Percentiles rank a stretch among this genome's conserved stretches.
phyloP scores from a whole-genome alignment of 2,329 filamentous ascomycete genomes.

The Rosellinia necatrix region DNA sequence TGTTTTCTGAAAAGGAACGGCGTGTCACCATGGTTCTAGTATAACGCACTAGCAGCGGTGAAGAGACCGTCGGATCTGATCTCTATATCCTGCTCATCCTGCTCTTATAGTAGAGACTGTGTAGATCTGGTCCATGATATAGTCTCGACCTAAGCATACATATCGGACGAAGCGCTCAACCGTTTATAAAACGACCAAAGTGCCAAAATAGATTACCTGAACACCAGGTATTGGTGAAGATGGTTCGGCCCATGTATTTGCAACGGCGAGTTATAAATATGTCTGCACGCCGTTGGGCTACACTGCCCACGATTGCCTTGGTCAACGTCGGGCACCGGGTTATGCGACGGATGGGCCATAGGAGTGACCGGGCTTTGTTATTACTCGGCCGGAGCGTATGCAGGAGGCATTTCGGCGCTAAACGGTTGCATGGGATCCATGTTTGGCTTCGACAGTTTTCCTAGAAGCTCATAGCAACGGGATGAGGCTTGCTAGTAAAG shows the following conservation, averaged over 20 bases:
- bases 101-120: not conserved
- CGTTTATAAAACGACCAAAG: not conserved
- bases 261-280: not conserved
- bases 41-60: not conserved
- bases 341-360: not conserved
- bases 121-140: slow-evolving; percentile 8
- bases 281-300: not conserved
- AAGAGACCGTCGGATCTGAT: not conserved
- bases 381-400: too few relatives aligned
- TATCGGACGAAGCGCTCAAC: not conserved
- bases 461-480: not conserved
- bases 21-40: too few relatives aligned
- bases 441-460: not conserved
- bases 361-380: too few relatives aligned
- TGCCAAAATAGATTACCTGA: not conserved
- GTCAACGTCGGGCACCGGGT: not conserved
- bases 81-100: not conserved
- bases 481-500: not conserved
- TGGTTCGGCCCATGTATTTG: not conserved
- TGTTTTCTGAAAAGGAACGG: not conserved
- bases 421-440: not conserved
- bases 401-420: not conserved
- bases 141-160: not conserved
- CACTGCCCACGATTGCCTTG: not conserved
- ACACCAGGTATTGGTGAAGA: not conserved